Evolutionary conservation across 2,329 filamentous ascomycete genomes (phyloP).

Genomic region (Pseudomassariella vexata): DNA sequence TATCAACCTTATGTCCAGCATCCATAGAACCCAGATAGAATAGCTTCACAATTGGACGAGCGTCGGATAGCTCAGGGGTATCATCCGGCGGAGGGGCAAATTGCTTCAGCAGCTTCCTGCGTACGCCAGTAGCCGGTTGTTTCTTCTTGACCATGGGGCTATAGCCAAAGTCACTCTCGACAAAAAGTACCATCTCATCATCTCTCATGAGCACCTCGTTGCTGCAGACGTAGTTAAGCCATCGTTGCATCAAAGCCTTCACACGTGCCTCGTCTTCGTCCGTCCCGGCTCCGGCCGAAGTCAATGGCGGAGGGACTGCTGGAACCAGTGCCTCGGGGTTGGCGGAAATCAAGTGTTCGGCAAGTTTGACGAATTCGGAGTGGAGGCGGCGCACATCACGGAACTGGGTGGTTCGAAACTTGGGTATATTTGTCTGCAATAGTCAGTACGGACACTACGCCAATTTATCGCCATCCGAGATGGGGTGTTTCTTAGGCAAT

Average conservation of each 20-base stretch:
- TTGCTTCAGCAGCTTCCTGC: constrained; percentile 94
- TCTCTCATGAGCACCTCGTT: constrained; percentile 92
- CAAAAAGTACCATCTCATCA: constrained; percentile 95
- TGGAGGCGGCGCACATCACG: constrained; percentile 94
- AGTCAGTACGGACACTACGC: constrained; percentile 11
- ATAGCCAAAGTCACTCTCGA: constrained; percentile 99
- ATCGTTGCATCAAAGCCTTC: constrained; percentile 84
- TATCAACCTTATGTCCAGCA: constrained; percentile 93
- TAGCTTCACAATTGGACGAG: constrained; percentile 84
- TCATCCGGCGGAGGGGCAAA: constrained; percentile 97
- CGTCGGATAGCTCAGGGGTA: constrained; percentile 87
- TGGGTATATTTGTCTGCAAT: constrained; percentile 89
- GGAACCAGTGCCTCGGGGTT: constrained; percentile 94
- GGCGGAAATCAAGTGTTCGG: constrained; percentile 91
- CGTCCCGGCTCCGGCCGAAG: constrained; percentile 88
- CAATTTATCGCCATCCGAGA: constrained; percentile 4
- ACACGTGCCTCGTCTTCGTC: constrained; percentile 91
- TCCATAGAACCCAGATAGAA: constrained; percentile 97
- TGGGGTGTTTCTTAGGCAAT: too few species aligned
- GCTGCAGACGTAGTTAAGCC: constrained; percentile 88
- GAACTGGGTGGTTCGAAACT: constrained; percentile 96
- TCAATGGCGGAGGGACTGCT: constrained; percentile 89
- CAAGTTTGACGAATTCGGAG: constrained; percentile 94
- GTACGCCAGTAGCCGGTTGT: constrained; percentile 92
- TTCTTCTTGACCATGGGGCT: constrained; percentile 93